Percentiles rank a stretch among this genome's conserved stretches.
Conservation (phyloP, 1,284 basidiomycete species). For the Leccinum fallax region DNA sequence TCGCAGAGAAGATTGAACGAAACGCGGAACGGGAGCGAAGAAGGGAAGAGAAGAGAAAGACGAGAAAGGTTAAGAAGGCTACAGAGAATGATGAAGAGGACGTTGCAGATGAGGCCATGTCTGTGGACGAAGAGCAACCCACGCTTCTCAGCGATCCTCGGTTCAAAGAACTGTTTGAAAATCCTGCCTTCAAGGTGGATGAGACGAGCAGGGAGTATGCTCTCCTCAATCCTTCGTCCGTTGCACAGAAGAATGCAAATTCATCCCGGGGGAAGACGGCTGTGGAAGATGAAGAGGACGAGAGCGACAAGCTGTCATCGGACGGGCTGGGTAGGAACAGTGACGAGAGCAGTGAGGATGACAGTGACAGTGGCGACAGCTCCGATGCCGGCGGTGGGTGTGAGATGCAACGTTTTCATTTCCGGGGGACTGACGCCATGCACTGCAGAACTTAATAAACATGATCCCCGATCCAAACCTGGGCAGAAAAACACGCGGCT, state of each 20-base stretch:
- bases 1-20: constrained; percentile 84
- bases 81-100: constrained; percentile 38
- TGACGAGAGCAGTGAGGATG: constrained; percentile 46
- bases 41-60: constrained; percentile 61
- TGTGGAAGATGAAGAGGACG: constrained; percentile 88
- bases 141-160: constrained; percentile 85
- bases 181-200: constrained; percentile 95
- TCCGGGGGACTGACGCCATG: constrained; percentile 14
- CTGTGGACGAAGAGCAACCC: constrained; percentile 39
- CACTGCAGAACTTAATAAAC: constrained; percentile 49
- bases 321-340: constrained; percentile 60
- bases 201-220: constrained; percentile 86
- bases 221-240: constrained; percentile 86
- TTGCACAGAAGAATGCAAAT: constrained; percentile 48
- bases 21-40: constrained; percentile 73
- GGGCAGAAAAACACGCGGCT: constrained; percentile 48
- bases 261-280: constrained; percentile 62
- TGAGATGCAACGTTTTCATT: constrained; percentile 21
- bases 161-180: constrained; percentile 90
- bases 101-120: constrained; percentile 44
- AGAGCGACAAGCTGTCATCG: constrained; percentile 80
- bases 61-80: constrained; percentile 43
- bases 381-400: constrained; percentile 57
- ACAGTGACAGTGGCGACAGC: constrained; percentile 49
- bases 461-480: constrained; percentile 50